phyloP scores from a whole-genome alignment of 768 basidiomycete species.

The Lactarius pseudohatsudake region DNA sequence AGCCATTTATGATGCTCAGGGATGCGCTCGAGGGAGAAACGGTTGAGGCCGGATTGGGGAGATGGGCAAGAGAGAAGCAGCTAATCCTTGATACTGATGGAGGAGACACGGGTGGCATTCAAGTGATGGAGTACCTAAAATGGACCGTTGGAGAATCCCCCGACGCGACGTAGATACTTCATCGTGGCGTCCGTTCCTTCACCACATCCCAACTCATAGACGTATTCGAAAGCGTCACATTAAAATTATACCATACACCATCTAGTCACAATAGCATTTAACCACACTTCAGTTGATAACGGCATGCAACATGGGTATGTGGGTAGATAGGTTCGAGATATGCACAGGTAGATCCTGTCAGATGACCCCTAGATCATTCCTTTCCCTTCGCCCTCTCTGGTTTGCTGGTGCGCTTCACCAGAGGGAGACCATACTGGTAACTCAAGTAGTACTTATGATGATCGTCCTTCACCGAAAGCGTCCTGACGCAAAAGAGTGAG shows the following conservation, averaged over 20 bases:
- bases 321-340: neutral
- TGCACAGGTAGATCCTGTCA: neutral
- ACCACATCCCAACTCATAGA: neutral
- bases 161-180: neutral
- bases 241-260: neutral
- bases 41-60: constrained; percentile 22
- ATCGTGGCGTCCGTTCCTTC: neutral
- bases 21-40: constrained; percentile 23
- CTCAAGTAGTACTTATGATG: constrained; percentile 48
- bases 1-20: constrained; percentile 28
- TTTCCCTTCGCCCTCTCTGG: neutral
- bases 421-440: constrained; percentile 49
- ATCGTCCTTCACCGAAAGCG: constrained; percentile 61
- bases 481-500: constrained; percentile 37
- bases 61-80: constrained; percentile 26
- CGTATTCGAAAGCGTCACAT: neutral
- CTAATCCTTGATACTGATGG: constrained; percentile 23
- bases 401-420: constrained; percentile 13
- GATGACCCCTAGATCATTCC: neutral
- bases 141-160: constrained; percentile 27
- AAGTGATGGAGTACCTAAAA: constrained; percentile 26
- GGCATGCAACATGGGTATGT: neutral
- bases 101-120: constrained; percentile 19
- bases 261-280: neutral
- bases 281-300: neutral